phyloP scores from a whole-genome alignment of 768 basidiomycete genomes.

The Podaxis rugospora region DNA sequence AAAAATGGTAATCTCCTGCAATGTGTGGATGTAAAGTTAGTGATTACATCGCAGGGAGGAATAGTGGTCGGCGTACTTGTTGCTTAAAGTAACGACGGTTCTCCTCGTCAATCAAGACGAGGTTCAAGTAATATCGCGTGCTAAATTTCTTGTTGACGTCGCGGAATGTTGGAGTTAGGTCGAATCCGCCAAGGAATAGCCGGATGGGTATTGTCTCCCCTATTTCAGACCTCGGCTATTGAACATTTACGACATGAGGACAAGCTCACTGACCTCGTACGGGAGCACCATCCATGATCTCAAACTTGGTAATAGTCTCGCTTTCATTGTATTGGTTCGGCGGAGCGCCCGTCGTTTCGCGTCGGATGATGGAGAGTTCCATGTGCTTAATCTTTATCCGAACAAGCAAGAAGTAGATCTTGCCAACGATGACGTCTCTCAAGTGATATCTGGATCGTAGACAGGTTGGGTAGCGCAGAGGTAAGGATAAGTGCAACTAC shows the following conservation, averaged over 20 bases:
- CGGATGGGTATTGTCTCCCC: conserved; percentile 99
- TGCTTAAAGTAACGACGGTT: conserved; percentile 98
- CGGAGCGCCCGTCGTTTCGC: conserved; percentile 94
- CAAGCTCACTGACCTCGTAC: conserved; percentile 65
- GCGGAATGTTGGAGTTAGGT: conserved; percentile 96
- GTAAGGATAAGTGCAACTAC: conserved; percentile 24
- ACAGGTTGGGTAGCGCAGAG: not conserved
- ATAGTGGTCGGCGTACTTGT: conserved; percentile 47
- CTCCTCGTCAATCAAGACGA: conserved; percentile 97
- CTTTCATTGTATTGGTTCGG: conserved; percentile 99
- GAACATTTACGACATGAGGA: not conserved
- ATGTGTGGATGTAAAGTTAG: not conserved
- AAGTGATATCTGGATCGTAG: conserved; percentile 78
- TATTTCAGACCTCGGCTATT: conserved; percentile 22
- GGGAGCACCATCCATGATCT: conserved; percentile 98
- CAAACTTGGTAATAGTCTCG: conserved; percentile 98
- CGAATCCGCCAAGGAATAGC: conserved; percentile 96
- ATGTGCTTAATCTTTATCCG: conserved; percentile 99
- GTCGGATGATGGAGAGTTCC: conserved; percentile 96
- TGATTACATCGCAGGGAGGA: not conserved
- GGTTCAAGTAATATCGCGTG: conserved; percentile 93
- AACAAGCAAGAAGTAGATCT: conserved; percentile 98
- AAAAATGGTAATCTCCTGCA: conserved; percentile 16
- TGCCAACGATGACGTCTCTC: conserved; percentile 98
- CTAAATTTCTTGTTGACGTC: conserved; percentile 99